phyloP scores from a whole-genome alignment of 371 early-diverging fungal genomes.

The Mortierella sp. region DNA sequence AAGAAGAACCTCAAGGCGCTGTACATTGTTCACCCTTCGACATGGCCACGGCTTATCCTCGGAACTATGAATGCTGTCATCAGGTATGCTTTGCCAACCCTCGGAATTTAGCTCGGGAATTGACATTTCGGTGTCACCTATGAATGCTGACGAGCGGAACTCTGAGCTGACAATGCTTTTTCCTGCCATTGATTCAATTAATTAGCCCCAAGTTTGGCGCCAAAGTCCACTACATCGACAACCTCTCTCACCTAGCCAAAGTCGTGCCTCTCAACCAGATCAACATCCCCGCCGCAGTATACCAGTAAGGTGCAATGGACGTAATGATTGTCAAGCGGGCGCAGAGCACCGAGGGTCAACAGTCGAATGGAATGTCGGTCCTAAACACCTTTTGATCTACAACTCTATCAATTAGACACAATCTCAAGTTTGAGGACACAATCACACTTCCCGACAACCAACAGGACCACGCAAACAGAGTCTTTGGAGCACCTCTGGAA shows the following conservation, averaged over 20 bases:
- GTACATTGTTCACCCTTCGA: conserved; percentile 89
- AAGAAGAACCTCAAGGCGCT: conserved; percentile 94
- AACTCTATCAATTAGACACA: conserved; percentile 39
- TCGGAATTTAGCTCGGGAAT: too few species aligned
- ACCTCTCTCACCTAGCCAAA: conserved; percentile 75
- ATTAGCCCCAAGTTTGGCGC: conserved; percentile 92
- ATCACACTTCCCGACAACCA: conserved; percentile 55
- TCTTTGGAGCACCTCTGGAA: conserved; percentile 76
- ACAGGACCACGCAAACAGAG: conserved; percentile 37
- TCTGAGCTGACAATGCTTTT: not conserved
- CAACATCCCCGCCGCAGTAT: conserved; percentile 83
- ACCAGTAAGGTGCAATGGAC: conserved; percentile 65
- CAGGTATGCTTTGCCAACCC: conserved; percentile 65
- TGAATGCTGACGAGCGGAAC: not conserved
- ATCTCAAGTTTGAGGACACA: conserved; percentile 57
- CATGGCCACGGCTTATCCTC: conserved; percentile 77
- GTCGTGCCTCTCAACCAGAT: conserved; percentile 80
- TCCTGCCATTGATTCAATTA: not conserved
- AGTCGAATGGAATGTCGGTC: not conserved
- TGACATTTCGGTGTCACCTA: not conserved
- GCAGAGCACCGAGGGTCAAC: too few species aligned
- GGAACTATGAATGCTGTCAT: conserved; percentile 78
- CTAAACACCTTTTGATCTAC: not conserved
- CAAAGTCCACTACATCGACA: conserved; percentile 86
- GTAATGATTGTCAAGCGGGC: not conserved